Conservation (phyloP, 768 basidiomycete genomes). For the Phylloporus scabripes region DNA sequence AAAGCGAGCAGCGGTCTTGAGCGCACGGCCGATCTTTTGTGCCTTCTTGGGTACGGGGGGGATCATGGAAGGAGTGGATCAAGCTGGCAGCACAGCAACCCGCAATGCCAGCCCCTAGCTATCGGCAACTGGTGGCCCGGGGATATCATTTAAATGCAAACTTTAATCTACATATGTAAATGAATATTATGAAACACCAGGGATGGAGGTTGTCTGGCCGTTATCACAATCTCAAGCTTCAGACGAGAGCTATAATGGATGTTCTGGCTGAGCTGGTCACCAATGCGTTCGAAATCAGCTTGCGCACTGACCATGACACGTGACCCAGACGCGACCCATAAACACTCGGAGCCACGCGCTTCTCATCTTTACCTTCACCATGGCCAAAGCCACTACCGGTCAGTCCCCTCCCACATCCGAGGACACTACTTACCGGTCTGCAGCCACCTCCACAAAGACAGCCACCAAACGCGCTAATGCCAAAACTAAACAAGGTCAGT, state of each 20-base stretch:
- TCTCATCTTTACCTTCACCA: constrained; percentile 21
- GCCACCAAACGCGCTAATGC: constrained; percentile 51
- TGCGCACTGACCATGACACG: constrained; percentile 18
- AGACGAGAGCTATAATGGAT: too few species aligned
- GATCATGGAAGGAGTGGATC: constrained; percentile 12
- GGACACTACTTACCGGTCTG: constrained; percentile 2
- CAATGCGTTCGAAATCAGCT: too few species aligned
- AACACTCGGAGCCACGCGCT: constrained; percentile 7
- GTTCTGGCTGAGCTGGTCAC: too few species aligned
- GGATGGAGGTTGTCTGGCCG: too few species aligned
- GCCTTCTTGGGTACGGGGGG: constrained; percentile 38
- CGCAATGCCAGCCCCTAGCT: constrained; percentile 11
- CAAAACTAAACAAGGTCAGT: constrained; percentile 38
- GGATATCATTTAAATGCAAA: background rate
- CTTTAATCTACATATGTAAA: too few species aligned
- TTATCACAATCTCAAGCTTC: too few species aligned
- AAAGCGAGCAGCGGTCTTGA: constrained; percentile 54
- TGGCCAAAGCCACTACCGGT: constrained; percentile 53
- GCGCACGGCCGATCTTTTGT: constrained; percentile 52
- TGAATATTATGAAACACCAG: too few species aligned
- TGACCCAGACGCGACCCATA: constrained; percentile 27
- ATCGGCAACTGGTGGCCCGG: constrained; percentile 1
- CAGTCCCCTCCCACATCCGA: constrained; percentile 4
- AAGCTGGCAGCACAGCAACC: constrained; percentile 11
- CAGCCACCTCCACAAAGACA: constrained; percentile 49